Base-by-base conservation (phyloP, 2,329 filamentous ascomycete genomes). In the Cordyceps militaris region DNA sequence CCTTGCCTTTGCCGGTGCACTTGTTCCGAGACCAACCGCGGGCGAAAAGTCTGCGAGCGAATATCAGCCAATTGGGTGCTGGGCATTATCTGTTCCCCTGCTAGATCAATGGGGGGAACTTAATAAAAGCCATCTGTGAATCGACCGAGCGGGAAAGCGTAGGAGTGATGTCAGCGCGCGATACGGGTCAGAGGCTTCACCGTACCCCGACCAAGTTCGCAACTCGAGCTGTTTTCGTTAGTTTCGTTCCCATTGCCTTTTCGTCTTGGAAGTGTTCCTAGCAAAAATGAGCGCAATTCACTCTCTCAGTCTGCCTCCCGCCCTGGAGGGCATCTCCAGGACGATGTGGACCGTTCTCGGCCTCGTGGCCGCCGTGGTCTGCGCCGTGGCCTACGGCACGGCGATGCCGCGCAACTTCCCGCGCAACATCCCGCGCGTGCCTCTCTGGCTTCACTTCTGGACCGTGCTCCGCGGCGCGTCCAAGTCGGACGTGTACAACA, bases 361-460 rank as follows among this genome's bases (percentile, higher is more conserved):
- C 14, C 6, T 55, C 2, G 4, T 55, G 5, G 40, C 28, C 1
- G 23, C 16, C 23, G 10, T 46, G n/a, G 40, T 46, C 5, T n/a
- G 43, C 23, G 43, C 24, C 32, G 32, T 56, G 21, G 24, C 14
- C 2, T 57, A 57, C 28, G 34, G 23, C 13, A 44, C 55, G 0
- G n/a, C 55, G 3, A 48, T 57, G 34, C 55, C 55, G 7, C 38
- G 24, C 8, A 42, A 50, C 19, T 57, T 57, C 32, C 55, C 55
- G 4, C 44, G 34, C 7, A 50, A 57, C 11, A 50, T 57, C n/a
- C 32, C 55, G 1, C 11, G 19, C 10, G 38, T 57, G 3, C 38
- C 55, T 9, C 19, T 57, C 4, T 57, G 47, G 46, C 4, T 19
- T 9, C 44, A 43, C 7, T 34, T 57, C 7, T 51, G 40, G 21